Conservation (phyloP, 2,329 filamentous ascomycete species). For the Clonostachys byssicola region DNA sequence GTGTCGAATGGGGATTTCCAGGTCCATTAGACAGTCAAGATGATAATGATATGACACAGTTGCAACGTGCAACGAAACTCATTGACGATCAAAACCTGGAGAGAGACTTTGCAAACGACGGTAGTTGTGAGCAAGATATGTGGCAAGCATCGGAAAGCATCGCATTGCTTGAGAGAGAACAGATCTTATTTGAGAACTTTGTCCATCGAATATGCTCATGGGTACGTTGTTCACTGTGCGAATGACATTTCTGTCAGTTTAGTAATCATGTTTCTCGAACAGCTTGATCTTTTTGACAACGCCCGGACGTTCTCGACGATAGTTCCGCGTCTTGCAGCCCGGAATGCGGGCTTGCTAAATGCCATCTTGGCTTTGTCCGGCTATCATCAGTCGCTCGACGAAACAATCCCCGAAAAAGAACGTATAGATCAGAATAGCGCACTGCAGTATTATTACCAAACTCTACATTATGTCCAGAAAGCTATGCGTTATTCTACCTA, state of each 20-base stretch:
- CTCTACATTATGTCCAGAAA: slow-evolving; percentile 55
- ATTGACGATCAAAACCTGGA: slow-evolving; percentile 8
- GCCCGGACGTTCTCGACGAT: slow-evolving; percentile 10
- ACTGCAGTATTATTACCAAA: slow-evolving; percentile 58
- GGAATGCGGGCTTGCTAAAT: slow-evolving; percentile 52
- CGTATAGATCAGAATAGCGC: slow-evolving; percentile 28
- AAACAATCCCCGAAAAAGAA: slow-evolving; percentile 5
- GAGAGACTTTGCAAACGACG: neutral
- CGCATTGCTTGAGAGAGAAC: slow-evolving; percentile 10
- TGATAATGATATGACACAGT: slow-evolving; percentile 2
- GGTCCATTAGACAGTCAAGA: neutral
- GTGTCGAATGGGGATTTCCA: slow-evolving; percentile 2
- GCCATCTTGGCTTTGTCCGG: slow-evolving; percentile 52
- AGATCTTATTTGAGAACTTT: slow-evolving; percentile 13
- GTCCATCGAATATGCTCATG: slow-evolving; percentile 14
- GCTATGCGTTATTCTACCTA: slow-evolving; percentile 56
- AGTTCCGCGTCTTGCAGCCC: slow-evolving; percentile 14
- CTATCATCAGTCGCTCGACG: slow-evolving; percentile 26
- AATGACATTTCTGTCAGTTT: neutral
- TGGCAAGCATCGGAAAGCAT: slow-evolving; percentile 14
- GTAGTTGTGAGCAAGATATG: slow-evolving; percentile 8
- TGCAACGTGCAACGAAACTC: slow-evolving; percentile 5
- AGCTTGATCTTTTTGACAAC: slow-evolving; percentile 16
- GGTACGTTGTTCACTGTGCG: slow-evolving; percentile 4
- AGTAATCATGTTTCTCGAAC: neutral